Evolutionary conservation across 768 basidiomycete genomes (phyloP).

Genomic region (Fistulinella prunicolor): DNA sequence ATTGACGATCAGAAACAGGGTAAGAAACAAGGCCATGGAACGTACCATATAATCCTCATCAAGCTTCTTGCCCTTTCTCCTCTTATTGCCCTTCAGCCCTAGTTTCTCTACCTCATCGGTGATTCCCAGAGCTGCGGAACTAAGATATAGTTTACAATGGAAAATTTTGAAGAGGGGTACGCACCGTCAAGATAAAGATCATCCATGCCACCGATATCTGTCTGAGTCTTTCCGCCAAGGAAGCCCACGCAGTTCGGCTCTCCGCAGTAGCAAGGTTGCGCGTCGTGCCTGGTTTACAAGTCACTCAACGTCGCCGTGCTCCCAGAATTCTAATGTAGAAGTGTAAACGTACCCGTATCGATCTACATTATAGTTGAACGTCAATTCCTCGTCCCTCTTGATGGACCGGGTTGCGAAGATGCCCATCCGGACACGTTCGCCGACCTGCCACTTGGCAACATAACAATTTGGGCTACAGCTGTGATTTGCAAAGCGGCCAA

Average conservation of each 20-base stretch:
- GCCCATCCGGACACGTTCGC: conserved; percentile 88
- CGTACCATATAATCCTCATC: conserved; percentile 91
- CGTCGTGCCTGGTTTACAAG: conserved; percentile 65
- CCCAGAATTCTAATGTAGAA: background rate
- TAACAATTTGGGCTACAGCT: conserved; percentile 97
- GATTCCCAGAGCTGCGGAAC: conserved; percentile 78
- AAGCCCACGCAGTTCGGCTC: conserved; percentile 94
- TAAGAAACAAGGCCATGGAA: background rate
- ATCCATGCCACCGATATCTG: conserved; percentile 91
- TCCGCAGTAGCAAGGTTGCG: conserved; percentile 93
- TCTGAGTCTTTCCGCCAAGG: conserved; percentile 98
- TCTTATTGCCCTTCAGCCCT: conserved; percentile 83
- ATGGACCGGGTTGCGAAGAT: conserved; percentile 91
- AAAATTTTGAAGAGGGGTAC: background rate
- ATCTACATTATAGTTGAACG: conserved; percentile 99
- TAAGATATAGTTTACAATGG: background rate
- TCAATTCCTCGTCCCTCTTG: conserved; percentile 80
- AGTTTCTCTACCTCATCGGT: conserved; percentile 82
- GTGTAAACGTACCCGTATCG: conserved; percentile 80
- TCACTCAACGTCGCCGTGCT: background rate
- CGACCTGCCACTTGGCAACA: conserved; percentile 97
- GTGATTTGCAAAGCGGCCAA: conserved; percentile 97
- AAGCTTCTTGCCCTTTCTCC: conserved; percentile 87
- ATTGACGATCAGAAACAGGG: background rate
- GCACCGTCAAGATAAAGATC: conserved; percentile 90